Base-by-base conservation (phyloP, 805 yeast species). In the Cephaloascus fragrans region DNA sequence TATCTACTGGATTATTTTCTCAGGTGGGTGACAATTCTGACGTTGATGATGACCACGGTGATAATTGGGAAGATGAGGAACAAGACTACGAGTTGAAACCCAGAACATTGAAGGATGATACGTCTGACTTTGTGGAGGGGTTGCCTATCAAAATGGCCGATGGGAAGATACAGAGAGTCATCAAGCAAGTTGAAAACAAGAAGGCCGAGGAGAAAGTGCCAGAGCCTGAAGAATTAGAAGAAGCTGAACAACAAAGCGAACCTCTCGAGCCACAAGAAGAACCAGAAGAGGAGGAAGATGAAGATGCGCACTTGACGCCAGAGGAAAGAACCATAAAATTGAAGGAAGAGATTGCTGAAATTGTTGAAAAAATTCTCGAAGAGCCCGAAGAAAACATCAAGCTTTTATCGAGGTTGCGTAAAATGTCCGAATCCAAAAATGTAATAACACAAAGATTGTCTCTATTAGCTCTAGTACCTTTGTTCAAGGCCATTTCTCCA, bases 321-420 rank as follows among this genome's bases (percentile, higher is more conserved):
- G 61, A 57, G 41, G 83, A 83, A 53, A 68, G 67, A 40, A 63
- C 85, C 19, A 48, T 69, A 4, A 71, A 74, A 41, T 64, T 83
- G 33, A 84, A 88, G 51, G 97, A 88, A 59, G 85, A 83, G 40
- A 74, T 93, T 33, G 96, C 97, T 0, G 77, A 73, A 16, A 57
- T 81, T 37, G 96, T 95, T 1, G 83, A 85, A 32, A 72, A 73
- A 33, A 61, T 90, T 28, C 77, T 77, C 50, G 95, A 88, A 54
- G 85, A 86, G 42, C 96, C 97, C 4, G 97, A 93, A 56, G 95
- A 86, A 51, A 75, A 89, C 50, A 68, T 82, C 5, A 53, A 73
- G 12, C 65, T 77, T 20, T 63, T 89, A 10, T 70, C 83, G 2
- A 75, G 89, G 53, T 66, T 84, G 37, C 64, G 84, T 39, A 76